A percentile compares a stretch with the other conserved stretches of the same genome.
Evolutionary conservation across 345 rosid species (phyloP).

Genomic region (Ceriops decandra): DNA sequence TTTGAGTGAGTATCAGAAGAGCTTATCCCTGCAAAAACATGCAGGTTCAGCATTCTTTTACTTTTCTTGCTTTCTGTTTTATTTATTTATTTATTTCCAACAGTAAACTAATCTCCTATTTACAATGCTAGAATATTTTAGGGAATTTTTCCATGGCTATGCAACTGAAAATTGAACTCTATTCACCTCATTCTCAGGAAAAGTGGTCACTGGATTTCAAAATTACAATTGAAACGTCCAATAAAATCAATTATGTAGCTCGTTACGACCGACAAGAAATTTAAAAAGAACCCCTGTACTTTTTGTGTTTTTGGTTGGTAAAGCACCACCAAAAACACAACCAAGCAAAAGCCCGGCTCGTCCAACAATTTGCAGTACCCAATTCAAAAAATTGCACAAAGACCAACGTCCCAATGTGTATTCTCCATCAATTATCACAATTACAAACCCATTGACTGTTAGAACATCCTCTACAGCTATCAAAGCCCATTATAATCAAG

Average conservation of each 20-base stretch:
- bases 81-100: no score
- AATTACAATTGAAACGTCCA: no score
- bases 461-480: background rate
- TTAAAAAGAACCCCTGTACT: no score
- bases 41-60: background rate
- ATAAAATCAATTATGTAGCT: no score
- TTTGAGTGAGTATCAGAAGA: conserved; percentile 52
- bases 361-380: background rate
- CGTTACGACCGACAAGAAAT: no score
- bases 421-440: background rate
- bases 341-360: background rate
- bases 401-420: background rate
- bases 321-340: background rate
- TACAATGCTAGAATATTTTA: no score
- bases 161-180: background rate
- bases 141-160: background rate
- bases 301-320: no score
- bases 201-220: background rate
- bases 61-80: background rate
- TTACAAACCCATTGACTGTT: background rate
- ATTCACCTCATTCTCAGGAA: background rate
- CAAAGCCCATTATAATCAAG: background rate
- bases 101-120: no score
- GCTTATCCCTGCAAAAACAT: conserved; percentile 65
- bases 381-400: background rate